Evolutionary conservation across 495 filamentous ascomycete genomes (phyloP).

Genomic region (Pyronema domesticum): DNA sequence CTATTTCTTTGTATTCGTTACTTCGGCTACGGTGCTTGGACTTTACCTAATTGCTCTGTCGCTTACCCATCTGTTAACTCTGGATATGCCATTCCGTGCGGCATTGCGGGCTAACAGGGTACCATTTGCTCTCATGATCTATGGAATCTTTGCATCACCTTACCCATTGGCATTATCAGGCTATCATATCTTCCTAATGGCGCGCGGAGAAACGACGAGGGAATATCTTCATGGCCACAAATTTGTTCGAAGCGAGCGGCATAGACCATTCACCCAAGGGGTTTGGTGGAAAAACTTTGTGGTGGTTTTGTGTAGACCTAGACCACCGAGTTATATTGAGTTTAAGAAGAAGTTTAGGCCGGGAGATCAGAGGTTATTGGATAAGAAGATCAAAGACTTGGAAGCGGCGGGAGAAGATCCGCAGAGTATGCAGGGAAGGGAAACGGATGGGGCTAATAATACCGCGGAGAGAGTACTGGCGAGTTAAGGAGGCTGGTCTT

Average conservation of each 20-base stretch:
- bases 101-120: constrained; percentile 43
- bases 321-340: constrained; percentile 59
- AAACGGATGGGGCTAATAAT: not conserved
- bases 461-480: not conserved
- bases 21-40: constrained; percentile 52
- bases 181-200: constrained; percentile 83
- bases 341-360: constrained; percentile 62
- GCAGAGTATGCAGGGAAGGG: not conserved
- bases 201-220: constrained; percentile 79
- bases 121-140: constrained; percentile 79
- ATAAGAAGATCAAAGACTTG: constrained; percentile 12
- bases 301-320: constrained; percentile 60
- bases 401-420: not conserved
- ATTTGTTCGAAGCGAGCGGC: constrained; percentile 76
- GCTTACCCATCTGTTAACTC: constrained; percentile 62
- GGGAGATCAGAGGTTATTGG: constrained; percentile 73
- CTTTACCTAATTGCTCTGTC: constrained; percentile 58
- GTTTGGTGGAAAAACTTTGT: constrained; percentile 63
- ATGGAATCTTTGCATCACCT: constrained; percentile 49
- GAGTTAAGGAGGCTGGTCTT: not conserved
- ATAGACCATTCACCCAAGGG: constrained; percentile 74
- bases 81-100: constrained; percentile 35
- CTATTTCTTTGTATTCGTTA: constrained; percentile 86
- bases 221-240: constrained; percentile 94
- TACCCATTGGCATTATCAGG: constrained; percentile 71